Conservation (phyloP, 2,329 filamentous ascomycete genomes). For the Fusarium dimerum region DNA sequence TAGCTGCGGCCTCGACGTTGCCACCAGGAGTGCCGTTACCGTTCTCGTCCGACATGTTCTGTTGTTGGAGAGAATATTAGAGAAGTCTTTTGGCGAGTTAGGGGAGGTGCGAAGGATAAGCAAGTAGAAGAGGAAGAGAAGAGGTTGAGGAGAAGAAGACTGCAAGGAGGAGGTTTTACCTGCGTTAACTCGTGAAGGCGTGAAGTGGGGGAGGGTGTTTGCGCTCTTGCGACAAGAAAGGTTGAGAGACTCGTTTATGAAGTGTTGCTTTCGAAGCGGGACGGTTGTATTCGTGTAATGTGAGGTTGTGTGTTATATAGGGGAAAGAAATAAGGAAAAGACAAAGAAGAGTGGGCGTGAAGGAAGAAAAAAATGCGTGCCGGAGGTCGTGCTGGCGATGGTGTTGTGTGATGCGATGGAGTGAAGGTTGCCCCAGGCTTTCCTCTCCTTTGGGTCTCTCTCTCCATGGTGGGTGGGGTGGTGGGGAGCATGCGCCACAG, state of each 20-base stretch:
- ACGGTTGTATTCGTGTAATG: too few relatives aligned
- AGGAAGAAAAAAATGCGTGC: background rate
- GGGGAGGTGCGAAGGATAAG: background rate
- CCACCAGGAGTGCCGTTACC: constrained; percentile 54
- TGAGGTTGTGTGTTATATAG: background rate
- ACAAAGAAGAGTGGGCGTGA: background rate
- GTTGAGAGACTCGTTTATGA: too few relatives aligned
- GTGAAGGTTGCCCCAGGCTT: background rate
- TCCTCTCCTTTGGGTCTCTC: background rate
- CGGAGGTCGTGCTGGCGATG: too few relatives aligned
- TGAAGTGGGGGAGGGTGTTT: constrained; percentile 7
- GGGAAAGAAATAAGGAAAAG: background rate
- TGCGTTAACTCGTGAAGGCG: background rate
- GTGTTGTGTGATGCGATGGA: background rate
- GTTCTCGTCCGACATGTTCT: constrained; percentile 48
- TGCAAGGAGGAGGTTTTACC: too few relatives aligned
- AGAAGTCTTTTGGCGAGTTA: background rate
- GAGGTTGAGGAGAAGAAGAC: background rate
- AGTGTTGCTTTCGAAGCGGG: too few relatives aligned
- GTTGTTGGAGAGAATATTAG: background rate
- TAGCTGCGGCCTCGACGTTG: constrained; percentile 45
- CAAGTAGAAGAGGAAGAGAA: constrained; percentile 1
- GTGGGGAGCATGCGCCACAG: background rate
- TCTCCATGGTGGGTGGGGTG: background rate
- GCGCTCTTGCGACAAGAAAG: too few relatives aligned